Percentiles rank a stretch among this genome's conserved stretches.
Conservation (phyloP, 2,329 filamentous ascomycete species). For the Westerdykella aurantiaca region DNA sequence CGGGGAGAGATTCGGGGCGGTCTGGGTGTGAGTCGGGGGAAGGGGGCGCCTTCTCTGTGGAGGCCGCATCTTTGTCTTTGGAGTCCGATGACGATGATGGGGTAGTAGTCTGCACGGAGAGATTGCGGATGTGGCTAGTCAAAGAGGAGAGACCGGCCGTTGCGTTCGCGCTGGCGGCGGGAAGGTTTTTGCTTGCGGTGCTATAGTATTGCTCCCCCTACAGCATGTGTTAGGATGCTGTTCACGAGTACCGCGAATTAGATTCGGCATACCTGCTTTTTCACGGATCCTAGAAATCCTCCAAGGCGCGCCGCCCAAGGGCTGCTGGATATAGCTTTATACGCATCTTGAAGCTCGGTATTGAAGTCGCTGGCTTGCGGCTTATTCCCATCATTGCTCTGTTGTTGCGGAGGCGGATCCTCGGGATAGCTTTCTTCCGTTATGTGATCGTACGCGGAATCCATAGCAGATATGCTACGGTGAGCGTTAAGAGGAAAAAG, state of each 20-base stretch:
- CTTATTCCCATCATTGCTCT: constrained; percentile 39
- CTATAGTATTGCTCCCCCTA: constrained; percentile 84
- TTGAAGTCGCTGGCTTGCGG: constrained; percentile 57
- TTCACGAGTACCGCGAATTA: too few species aligned
- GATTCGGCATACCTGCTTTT: constrained; percentile 67
- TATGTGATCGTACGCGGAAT: constrained; percentile 96
- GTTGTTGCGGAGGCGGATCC: constrained; percentile 43
- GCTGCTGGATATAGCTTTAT: constrained; percentile 85
- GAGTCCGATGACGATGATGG: constrained; percentile 14
- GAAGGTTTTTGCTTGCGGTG: constrained; percentile 74
- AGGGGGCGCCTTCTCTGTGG: constrained; percentile 11
- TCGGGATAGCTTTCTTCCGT: constrained; percentile 65
- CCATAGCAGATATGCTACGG: constrained; percentile 57
- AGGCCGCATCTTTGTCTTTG: constrained; percentile 6
- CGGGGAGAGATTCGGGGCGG: constrained; percentile 42
- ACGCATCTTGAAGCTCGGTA: constrained; percentile 86
- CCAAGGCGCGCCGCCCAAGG: constrained; percentile 87
- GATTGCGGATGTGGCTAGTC: constrained; percentile 65
- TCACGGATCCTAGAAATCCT: constrained; percentile 83
- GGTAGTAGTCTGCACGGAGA: constrained; percentile 51
- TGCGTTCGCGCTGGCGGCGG: constrained; percentile 72
- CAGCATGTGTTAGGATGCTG: constrained; percentile 4
- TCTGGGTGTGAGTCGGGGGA: constrained; percentile 30
- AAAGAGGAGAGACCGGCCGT: constrained; percentile 72
- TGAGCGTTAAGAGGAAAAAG: not conserved